Base-by-base conservation (phyloP, 2,329 filamentous ascomycete species). In the Paraphoma sp. region DNA sequence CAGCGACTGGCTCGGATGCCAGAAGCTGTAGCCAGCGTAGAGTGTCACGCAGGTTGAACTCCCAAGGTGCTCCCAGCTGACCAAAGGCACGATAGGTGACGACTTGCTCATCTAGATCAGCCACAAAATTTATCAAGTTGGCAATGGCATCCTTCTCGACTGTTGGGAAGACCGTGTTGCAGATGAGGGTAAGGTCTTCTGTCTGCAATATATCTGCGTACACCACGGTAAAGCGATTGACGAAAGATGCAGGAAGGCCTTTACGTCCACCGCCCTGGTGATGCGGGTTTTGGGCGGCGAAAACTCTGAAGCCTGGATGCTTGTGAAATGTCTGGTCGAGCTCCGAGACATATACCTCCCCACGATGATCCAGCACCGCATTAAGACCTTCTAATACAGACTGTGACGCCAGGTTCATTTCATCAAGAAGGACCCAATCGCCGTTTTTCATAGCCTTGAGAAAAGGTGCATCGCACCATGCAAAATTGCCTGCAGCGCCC, bases 371-470 rank as follows among this genome's bases (percentile, higher is more conserved):
- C 30, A 99, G 84, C 79, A 95, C 98, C 18, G 95, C 94, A 66
- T 99, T 99, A 31, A 99, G 81, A 60, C 95, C 96, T 79, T 99
- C 95, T 1, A 99, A 85, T 1, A 99, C 93, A 4, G 94, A 96
- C 74, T 99, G 95, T 0, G 94, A 98, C 1, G 96, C 95, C 61
- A 99, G 80, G 69, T 99, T 99, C 95, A 99, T 99, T 80, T 99
- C 95, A 71, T 99, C 95, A 0, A 99, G 84, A 29, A 99, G 82
- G 10, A 99, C 95, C 95, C 95, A 99, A 67, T 96, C 91, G 29
- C 95, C 95, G 55, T 87, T 90, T 73, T 98, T 95, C 94, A 99
- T 98, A 0, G 95, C 95, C 72, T 92, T 91, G 17, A 99, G 81
- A 73, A 99, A 98, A 0, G 95, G 93, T 0, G 94, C 95, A 74